These are phyloP conservation scores for Solanum bukasovii DNA, from an alignment of 257 asterid genomes.

Conservation along the genomic window DNA sequence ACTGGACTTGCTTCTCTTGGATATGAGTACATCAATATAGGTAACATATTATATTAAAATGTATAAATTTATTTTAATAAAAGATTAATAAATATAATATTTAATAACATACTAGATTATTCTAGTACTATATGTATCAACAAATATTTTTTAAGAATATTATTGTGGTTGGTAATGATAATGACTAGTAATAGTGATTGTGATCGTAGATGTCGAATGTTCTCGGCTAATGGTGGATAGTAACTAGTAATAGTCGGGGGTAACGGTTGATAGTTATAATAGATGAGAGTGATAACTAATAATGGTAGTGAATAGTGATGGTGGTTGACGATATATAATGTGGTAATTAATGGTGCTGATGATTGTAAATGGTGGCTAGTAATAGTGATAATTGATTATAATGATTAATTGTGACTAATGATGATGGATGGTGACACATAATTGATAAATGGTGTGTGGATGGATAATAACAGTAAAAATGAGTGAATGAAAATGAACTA, in stretches of 20 bases:
- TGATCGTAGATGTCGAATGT: neutral
- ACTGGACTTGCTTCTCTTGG: slow-evolving; percentile 67
- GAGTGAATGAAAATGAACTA: too few species aligned
- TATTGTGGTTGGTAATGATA: neutral
- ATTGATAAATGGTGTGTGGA: too few species aligned
- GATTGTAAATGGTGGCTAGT: too few species aligned
- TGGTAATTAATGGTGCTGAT: neutral
- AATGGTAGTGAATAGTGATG: neutral
- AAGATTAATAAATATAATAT: neutral
- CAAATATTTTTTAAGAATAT: neutral
- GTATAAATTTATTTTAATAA: neutral
- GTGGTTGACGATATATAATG: neutral
- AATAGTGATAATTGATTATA: too few species aligned
- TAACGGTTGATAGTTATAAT: too few species aligned
- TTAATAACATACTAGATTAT: neutral
- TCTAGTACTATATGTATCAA: neutral
- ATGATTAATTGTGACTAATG: too few species aligned
- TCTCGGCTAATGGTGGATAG: too few species aligned
- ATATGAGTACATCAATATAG: slow-evolving; percentile 55
- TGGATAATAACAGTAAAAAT: too few species aligned
- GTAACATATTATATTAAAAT: slow-evolving; percentile 11
- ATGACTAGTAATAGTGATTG: neutral
- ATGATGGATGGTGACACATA: too few species aligned
- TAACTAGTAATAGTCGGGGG: neutral
- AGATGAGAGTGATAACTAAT: neutral